Percentiles rank a stretch among this genome's conserved stretches.
These are phyloP conservation scores for Rhodamnia argentea DNA, from an alignment of 345 rosid genomes.

Conservation along the genomic window DNA sequence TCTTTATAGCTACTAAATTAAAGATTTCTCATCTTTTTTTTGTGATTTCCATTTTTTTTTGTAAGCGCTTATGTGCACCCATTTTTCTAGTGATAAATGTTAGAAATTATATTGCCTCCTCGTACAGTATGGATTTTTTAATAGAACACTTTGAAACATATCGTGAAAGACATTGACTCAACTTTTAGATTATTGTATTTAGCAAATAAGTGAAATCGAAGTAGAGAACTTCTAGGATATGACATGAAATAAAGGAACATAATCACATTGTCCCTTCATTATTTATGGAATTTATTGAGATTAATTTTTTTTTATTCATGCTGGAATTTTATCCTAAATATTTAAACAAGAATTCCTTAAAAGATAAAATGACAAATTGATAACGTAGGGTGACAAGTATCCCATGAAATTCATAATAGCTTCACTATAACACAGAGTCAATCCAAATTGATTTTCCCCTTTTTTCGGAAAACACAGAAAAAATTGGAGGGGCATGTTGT, in stretches of 20 bases:
- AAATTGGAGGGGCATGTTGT: neutral
- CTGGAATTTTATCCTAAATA: neutral
- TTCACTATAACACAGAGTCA: neutral
- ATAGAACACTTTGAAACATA: neutral
- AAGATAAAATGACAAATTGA: neutral
- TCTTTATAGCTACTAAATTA: rapidly evolving
- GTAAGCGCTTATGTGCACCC: neutral
- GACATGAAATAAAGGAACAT: neutral
- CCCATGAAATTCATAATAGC: neutral
- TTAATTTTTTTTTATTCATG: neutral
- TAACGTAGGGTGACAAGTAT: neutral
- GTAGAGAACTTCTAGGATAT: neutral
- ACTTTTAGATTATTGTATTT: neutral
- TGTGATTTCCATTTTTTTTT: neutral
- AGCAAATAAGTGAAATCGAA: neutral
- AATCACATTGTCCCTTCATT: neutral
- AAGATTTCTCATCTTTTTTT: neutral
- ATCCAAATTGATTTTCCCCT: neutral
- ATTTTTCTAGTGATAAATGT: neutral
- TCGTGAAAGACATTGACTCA: neutral
- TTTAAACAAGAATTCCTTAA: neutral
- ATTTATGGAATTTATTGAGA: neutral
- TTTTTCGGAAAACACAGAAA: neutral
- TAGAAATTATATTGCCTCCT: neutral
- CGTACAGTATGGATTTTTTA: neutral